Evolutionary conservation across 2,329 filamentous ascomycete species (phyloP).

Genomic region (Pestalotiopsis fici): DNA sequence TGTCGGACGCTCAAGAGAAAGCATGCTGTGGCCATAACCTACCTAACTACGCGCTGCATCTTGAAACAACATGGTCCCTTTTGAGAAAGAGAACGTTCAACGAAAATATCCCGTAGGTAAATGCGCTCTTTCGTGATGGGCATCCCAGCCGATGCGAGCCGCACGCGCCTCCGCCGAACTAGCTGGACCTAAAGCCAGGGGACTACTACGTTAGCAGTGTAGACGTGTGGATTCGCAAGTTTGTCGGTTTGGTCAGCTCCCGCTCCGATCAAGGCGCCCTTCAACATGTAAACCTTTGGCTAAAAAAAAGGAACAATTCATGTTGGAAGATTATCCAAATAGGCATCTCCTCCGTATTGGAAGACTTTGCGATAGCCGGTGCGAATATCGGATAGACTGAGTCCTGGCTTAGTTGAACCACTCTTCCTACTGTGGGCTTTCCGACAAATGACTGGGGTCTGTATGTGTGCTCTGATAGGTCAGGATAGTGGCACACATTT

Average conservation of each 20-base stretch:
- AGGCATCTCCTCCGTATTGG: background rate
- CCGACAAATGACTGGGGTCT: background rate
- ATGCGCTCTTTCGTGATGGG: background rate
- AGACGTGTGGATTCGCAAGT: background rate
- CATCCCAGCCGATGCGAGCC: background rate
- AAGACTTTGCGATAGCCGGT: background rate
- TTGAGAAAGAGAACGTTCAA: background rate
- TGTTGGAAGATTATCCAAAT: background rate
- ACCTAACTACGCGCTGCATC: background rate
- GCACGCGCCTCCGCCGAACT: slow-evolving; percentile 2
- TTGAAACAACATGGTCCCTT: no score
- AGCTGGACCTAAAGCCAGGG: background rate
- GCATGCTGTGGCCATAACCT: background rate
- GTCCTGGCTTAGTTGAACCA: background rate
- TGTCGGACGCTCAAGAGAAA: background rate
- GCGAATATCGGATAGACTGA: background rate
- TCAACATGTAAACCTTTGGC: background rate
- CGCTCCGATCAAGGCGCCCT: background rate
- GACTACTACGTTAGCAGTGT: background rate
- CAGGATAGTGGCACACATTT: background rate
- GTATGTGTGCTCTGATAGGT: background rate
- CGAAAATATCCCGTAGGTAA: background rate
- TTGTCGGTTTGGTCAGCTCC: background rate
- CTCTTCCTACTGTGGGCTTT: background rate
- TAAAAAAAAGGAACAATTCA: background rate